Base-by-base conservation (phyloP, 495 filamentous ascomycete species). In the Trichocladium uniseriatum region DNA sequence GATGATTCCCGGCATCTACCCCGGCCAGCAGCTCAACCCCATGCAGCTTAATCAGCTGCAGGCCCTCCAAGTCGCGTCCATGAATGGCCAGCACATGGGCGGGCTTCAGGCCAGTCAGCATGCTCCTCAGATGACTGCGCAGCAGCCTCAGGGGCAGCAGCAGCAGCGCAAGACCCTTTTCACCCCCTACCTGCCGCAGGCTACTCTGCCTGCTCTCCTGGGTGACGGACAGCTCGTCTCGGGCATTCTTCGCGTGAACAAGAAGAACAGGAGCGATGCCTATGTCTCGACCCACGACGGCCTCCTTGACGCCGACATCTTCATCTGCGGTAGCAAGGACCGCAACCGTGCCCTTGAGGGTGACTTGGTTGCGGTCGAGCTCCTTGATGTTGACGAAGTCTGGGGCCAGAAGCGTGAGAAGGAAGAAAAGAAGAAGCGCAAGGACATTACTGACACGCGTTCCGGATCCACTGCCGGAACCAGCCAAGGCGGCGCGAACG, bases 351-450 rank as follows among this genome's bases (percentile, higher is more conserved):
- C 92, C 27, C 75, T 98, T 21, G 92, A 97, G 69, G 92, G 92
- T 49, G 92, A 98, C 63, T 77, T 91, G 45, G 92, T 98, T 44
- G 92, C 92, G 27, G 81, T 98, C 45, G 92, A 98, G 64, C 82
- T 98, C 16, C 82, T 98, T 22, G 92, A 98, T 63, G 92, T 98
- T 2, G 92, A 97, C 64, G 92, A 98, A 60, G 92, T 98, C 9
- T 98, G 92, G 92, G 79, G 83, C 14, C 92, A 98, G 70, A 98
- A 98, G 74, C 86, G 87, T 19, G 92, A 98, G 64, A 98, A 98
- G 62, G 92, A 98, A 65, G 92, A 98, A 60, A 98, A 98, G 75
- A 98, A 98, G 81, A 97, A 97, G 73, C 86, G 92, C 64, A 98
- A 98, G 74, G 92, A 98, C 60, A 92, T 94, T 50, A 94, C 89